These are phyloP conservation scores for Adansonia grandidieri DNA, from an alignment of 441 rosid genomes.

Conservation along the genomic window DNA sequence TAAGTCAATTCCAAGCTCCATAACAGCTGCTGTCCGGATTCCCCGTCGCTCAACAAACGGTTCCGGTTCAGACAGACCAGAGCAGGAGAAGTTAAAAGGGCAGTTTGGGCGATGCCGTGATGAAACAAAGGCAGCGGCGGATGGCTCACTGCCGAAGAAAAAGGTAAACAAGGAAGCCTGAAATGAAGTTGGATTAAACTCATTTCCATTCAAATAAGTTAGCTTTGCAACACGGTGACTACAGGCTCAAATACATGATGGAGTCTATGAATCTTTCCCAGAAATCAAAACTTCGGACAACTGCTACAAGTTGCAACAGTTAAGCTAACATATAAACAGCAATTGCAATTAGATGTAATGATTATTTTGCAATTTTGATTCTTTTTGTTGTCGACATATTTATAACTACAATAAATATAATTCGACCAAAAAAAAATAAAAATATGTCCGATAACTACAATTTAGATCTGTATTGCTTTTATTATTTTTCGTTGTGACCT, in stretches of 20 bases:
- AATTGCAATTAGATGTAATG: no score
- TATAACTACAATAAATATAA: no score
- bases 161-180: conserved; percentile 67
- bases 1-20: conserved; percentile 39
- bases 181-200: conserved; percentile 48
- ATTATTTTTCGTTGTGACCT: no score
- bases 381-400: no score
- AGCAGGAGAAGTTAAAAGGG: conserved; percentile 64
- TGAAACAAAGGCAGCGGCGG: conserved; percentile 48
- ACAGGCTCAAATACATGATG: conserved; percentile 45
- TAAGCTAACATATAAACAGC: conserved; percentile 36
- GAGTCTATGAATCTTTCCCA: conserved; percentile 35
- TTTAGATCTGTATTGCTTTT: no score
- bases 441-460: no score
- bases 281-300: conserved; percentile 40
- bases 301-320: conserved; percentile 46
- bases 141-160: conserved; percentile 48
- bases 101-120: conserved; percentile 43
- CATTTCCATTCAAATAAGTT: conserved; percentile 49
- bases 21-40: conserved; percentile 34
- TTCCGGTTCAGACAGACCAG: conserved; percentile 44
- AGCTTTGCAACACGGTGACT: conserved; percentile 40
- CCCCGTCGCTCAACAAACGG: conserved; percentile 44
- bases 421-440: no score
- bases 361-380: no score